Base-by-base conservation (phyloP, 78 protist genomes). In the Tieghemostelium lacteum region DNA sequence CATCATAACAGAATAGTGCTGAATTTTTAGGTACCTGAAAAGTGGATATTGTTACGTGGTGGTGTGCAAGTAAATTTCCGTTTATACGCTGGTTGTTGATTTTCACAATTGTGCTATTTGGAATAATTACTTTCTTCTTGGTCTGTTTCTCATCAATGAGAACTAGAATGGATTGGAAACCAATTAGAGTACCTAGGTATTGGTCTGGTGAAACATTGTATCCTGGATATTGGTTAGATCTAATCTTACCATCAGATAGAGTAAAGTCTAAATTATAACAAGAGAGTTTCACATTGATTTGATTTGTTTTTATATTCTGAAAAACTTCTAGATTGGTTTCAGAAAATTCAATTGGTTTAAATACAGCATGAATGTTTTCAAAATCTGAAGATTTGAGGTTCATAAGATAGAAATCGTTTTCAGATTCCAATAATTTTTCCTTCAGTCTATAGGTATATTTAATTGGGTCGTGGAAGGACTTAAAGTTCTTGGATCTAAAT, bases 161-260 rank as follows among this genome's bases (percentile, higher is more conserved):
- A 24, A 14, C 24, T 1, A 3, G 14, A 37, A 29, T 3, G 7
- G n/a, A 29, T 16, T 10, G 1, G 2, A 64, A 14, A 37, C 72
- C 72, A 64, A 64, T 64, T 14, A 64, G 12, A 10, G 72, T 64
- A 3, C 72, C 72, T 17, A 64, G 3, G 19, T 64, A 37, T 10
- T 64, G 72, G 28, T 37, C 34, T 1, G 7, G 3, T n/a, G 36
- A 34, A 3, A 64, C 37, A 2, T 22, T 37, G 10, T 64, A 64
- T 3, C 2, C 2, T 6, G 26, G 14, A n/a, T 64, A 24, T n/a
- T 64, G 63, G 5, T 19, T n/a, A 5, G 63, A 57, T 19, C 24
- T 37, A 24, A 64, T 64, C 3, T 12, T 14, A 61, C 17, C 17
- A 29, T 37, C 42, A 24, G 31, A 36, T 29, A 64, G 10, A n/a